phyloP scores from a whole-genome alignment of 176 grass and related monocot species.

The Oryza punctata region DNA sequence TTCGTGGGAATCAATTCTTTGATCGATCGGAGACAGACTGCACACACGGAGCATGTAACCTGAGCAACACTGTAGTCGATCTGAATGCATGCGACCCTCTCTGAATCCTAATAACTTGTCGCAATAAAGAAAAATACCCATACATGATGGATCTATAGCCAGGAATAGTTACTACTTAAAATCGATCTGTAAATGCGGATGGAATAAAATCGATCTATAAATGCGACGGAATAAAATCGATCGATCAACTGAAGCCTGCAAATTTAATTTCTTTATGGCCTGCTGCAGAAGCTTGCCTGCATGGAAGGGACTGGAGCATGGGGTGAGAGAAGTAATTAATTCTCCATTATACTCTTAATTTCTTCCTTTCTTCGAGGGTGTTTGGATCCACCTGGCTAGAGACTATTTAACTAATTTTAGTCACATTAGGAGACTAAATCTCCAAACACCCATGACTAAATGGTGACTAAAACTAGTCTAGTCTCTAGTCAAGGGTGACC shows the following conservation, averaged over 20 bases:
- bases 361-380: neutral
- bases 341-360: neutral
- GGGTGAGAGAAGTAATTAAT: neutral
- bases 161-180: neutral
- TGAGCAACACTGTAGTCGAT: neutral
- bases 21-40: slow-evolving; percentile 28
- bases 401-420: too few relatives aligned
- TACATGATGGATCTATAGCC: neutral
- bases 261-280: slow-evolving; percentile 30
- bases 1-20: neutral
- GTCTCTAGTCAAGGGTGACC: too few relatives aligned
- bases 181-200: slow-evolving; percentile 18
- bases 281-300: neutral
- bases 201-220: slow-evolving; percentile 28
- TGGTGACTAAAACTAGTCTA: too few relatives aligned
- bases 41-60: slow-evolving; percentile 11
- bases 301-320: slow-evolving; percentile 35
- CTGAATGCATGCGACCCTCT: neutral
- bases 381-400: too few relatives aligned
- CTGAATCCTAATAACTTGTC: slow-evolving; percentile 13
- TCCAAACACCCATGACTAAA: too few relatives aligned
- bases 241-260: neutral
- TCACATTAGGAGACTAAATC: too few relatives aligned
- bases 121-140: neutral
- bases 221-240: slow-evolving; percentile 23